Percentiles rank a stretch among this genome's conserved stretches.
These are phyloP conservation scores for Xylaria flabelliformis DNA, from an alignment of 495 filamentous ascomycete species.

Conservation along the genomic window DNA sequence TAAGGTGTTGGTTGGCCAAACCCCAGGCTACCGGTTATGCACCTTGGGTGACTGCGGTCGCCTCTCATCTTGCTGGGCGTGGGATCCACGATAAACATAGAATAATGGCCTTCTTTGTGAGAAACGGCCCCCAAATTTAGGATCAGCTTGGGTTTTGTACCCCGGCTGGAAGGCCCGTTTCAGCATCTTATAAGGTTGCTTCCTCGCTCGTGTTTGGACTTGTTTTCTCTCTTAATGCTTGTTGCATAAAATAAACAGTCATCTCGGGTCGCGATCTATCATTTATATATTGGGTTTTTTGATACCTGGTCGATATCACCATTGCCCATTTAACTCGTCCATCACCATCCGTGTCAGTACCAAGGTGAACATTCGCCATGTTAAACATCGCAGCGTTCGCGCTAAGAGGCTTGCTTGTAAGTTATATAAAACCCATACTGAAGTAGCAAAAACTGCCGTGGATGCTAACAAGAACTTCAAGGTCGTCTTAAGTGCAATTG, in stretches of 20 bases:
- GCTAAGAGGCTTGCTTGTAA: conserved; percentile 23
- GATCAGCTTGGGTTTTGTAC: not conserved
- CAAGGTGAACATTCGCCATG: conserved; percentile 10
- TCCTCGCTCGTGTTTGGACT: not conserved
- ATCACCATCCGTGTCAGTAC: not conserved
- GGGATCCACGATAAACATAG: not conserved
- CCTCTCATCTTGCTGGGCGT: not conserved
- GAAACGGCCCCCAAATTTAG: conserved; percentile 13
- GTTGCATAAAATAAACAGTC: not conserved
- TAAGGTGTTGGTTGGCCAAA: not conserved
- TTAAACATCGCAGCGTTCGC: conserved; percentile 14
- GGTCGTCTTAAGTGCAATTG: conserved; percentile 52
- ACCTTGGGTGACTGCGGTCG: not conserved
- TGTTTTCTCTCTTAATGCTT: not conserved
- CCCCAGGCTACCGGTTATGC: not conserved
- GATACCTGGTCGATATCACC: not conserved
- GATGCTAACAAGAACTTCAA: conserved; percentile 23
- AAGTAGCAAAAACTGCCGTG: not conserved
- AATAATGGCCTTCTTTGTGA: not conserved
- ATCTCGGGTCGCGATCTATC: not conserved
- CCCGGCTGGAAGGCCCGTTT: not conserved
- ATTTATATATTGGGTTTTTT: no score
- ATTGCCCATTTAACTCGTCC: not conserved
- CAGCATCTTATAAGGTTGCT: not conserved
- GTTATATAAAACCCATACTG: not conserved